phyloP scores from a whole-genome alignment of 139 green algal species.

The Astrephomene gubernaculifera region DNA sequence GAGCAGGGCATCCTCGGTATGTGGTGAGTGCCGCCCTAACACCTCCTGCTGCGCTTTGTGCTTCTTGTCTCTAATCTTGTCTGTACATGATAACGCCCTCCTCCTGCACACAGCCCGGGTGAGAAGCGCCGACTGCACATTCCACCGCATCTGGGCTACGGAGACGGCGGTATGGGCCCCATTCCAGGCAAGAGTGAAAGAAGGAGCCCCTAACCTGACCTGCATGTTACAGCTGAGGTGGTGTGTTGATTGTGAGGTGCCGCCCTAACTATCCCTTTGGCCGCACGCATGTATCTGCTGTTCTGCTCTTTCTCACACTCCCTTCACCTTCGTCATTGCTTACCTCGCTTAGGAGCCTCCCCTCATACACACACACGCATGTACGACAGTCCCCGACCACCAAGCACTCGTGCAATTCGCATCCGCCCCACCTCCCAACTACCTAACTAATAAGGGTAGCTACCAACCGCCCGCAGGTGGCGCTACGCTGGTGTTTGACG shows the following conservation, averaged over 20 bases:
- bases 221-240: neutral
- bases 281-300: too few relatives aligned
- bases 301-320: too few relatives aligned
- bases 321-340: too few relatives aligned
- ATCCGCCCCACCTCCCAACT: too few relatives aligned
- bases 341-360: too few relatives aligned
- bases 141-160: slow-evolving; percentile 72
- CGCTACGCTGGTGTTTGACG: slow-evolving; percentile 62
- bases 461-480: slow-evolving; percentile 41
- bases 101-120: slow-evolving; percentile 48
- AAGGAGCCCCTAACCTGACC: too few relatives aligned
- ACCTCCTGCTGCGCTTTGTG: too few relatives aligned
- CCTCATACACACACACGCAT: too few relatives aligned
- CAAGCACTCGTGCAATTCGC: too few relatives aligned
- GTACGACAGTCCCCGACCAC: too few relatives aligned
- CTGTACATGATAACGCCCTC: neutral
- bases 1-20: slow-evolving; percentile 56
- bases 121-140: slow-evolving; percentile 76
- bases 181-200: too few relatives aligned
- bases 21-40: slow-evolving; percentile 31
- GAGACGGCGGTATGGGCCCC: slow-evolving; percentile 55
- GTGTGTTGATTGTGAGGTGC: neutral
- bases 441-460: neutral
- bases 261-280: neutral
- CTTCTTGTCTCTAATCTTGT: neutral